These are phyloP conservation scores for Vigna radiata DNA, from an alignment of 306 rosid genomes.

Conservation along the genomic window DNA sequence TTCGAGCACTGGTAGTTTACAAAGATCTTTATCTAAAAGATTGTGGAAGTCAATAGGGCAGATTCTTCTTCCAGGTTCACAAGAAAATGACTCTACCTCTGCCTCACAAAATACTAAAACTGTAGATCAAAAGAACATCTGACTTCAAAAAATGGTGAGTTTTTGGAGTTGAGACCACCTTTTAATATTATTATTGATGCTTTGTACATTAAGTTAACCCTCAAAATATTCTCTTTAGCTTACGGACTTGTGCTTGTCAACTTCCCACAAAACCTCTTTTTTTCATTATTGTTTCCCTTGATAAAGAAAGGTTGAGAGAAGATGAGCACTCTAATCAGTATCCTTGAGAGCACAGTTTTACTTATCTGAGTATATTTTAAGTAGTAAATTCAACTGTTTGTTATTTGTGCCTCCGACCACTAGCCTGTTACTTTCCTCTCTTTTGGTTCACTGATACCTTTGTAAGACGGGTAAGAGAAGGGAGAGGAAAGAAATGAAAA, in stretches of 20 bases:
- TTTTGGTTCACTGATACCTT: not conserved
- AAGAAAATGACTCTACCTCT: not conserved
- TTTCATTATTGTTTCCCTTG: not conserved
- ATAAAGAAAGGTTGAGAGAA: not conserved
- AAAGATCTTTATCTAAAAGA: not conserved
- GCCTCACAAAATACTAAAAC: not conserved
- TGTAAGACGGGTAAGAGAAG: not conserved
- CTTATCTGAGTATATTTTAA: not conserved
- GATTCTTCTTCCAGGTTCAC: slow-evolving; percentile 10
- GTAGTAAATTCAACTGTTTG: not conserved
- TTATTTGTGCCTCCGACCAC: slow-evolving; percentile 2
- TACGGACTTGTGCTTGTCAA: not conserved
- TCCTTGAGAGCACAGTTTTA: not conserved
- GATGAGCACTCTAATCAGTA: not conserved
- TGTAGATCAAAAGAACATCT: not conserved
- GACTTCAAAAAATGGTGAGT: slow-evolving; percentile 13
- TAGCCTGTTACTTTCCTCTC: not conserved
- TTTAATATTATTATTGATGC: not conserved
- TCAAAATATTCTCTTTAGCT: not conserved
- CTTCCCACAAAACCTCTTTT: not conserved
- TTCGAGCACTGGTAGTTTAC: slow-evolving; percentile 1
- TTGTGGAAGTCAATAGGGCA: slow-evolving; percentile 3
- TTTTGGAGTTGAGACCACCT: not conserved
- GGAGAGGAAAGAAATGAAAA: not conserved
- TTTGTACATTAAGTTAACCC: not conserved